Conservation (phyloP, 179 eudicot genomes). For the Carnegiea gigantea region DNA sequence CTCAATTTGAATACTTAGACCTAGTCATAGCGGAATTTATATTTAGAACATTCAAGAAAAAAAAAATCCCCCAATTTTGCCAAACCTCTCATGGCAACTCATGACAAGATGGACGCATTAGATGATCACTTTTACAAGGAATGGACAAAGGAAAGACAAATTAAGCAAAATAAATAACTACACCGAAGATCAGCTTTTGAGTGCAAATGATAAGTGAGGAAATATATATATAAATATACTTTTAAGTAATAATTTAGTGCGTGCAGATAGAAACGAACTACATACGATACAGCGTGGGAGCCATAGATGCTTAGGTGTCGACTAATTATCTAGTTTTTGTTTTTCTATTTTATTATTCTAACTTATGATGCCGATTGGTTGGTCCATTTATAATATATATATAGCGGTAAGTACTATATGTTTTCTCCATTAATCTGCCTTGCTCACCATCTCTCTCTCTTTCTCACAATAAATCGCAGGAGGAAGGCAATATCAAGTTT, state of each 20-base stretch:
- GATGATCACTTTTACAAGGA: neutral
- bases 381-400: neutral
- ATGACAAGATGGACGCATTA: neutral
- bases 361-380: neutral
- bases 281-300: conserved; percentile 25
- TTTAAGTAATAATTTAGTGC: neutral
- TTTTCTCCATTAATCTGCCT: neutral
- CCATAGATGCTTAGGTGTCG: conserved; percentile 30
- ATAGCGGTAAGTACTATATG: neutral
- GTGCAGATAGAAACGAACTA: neutral
- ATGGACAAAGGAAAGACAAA: neutral
- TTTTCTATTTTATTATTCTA: neutral
- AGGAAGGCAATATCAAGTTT: neutral
- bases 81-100: neutral
- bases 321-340: neutral
- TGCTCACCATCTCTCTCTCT: neutral
- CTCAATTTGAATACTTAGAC: no score
- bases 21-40: neutral
- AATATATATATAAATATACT: no score
- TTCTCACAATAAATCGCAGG: neutral
- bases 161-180: no score
- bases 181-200: neutral
- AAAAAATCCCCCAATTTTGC: neutral
- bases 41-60: no score
- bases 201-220: neutral